A percentile compares a stretch with the other conserved stretches of the same genome.
Evolutionary conservation across 495 filamentous ascomycete genomes (phyloP).

Genomic region (Aspergillus ellipticus): DNA sequence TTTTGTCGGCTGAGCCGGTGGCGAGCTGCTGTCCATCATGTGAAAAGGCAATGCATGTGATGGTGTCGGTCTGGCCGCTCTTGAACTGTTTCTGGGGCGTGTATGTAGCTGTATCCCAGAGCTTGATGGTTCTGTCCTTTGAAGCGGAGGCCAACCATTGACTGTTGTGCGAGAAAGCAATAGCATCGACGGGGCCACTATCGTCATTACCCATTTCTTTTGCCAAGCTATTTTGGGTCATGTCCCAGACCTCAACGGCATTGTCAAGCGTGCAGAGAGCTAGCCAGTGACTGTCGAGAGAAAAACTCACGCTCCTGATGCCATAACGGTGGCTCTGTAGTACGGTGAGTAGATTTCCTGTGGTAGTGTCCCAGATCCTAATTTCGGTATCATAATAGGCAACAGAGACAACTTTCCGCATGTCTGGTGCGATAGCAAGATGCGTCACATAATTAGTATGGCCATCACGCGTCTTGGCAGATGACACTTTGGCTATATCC

Average conservation of each 20-base stretch:
- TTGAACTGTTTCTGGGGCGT: not conserved
- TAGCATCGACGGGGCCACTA: not conserved
- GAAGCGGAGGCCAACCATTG: conserved; percentile 4
- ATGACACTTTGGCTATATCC: too few species aligned
- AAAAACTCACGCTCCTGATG: too few species aligned
- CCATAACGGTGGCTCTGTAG: too few species aligned
- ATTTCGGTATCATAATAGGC: too few species aligned
- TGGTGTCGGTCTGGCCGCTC: not conserved
- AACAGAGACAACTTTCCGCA: too few species aligned
- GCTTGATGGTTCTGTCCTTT: conserved; percentile 13
- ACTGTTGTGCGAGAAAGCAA: not conserved
- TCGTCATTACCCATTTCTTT: not conserved
- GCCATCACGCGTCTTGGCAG: too few species aligned
- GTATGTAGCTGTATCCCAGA: conserved; percentile 5
- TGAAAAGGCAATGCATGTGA: not conserved
- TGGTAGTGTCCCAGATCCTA: too few species aligned
- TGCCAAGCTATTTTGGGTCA: not conserved
- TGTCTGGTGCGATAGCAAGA: too few species aligned
- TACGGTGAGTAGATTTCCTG: too few species aligned
- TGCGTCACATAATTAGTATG: too few species aligned
- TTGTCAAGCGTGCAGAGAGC: too few species aligned
- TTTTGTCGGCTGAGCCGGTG: conserved; percentile 15
- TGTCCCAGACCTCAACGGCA: not conserved
- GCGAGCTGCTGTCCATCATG: conserved; percentile 3
- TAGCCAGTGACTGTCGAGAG: too few species aligned